Base-by-base conservation (phyloP, 73 alveolate genomes). In the Halteria grandinella region DNA sequence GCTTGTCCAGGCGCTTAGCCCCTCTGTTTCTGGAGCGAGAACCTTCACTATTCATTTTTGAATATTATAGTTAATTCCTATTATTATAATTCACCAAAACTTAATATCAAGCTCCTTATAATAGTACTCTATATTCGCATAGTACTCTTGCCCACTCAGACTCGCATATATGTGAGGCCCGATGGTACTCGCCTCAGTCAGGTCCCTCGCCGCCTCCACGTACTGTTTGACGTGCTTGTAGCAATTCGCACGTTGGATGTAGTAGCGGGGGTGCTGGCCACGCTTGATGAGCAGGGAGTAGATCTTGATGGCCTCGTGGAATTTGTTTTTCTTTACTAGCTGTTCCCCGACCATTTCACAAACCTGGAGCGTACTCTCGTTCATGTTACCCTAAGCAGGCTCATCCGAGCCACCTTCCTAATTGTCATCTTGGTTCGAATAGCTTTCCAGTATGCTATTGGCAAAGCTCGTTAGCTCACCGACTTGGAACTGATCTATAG, bases 11-110 rank as follows among this genome's bases (percentile, higher is more conserved):
- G n/a, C n/a, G n/a, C n/a, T n/a, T n/a, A n/a, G n/a, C n/a, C n/a
- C n/a, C n/a, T n/a, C n/a, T n/a, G n/a, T n/a, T n/a, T n/a, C n/a
- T n/a, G n/a, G n/a, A n/a, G n/a, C n/a, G n/a, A n/a, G n/a, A n/a
- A n/a, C n/a, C n/a, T n/a, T n/a, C n/a, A n/a, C n/a, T n/a, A n/a
- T n/a, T n/a, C n/a, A n/a, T n/a, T n/a, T n/a, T n/a, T n/a, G n/a
- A n/a, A n/a, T n/a, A n/a, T n/a, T n/a, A n/a, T n/a, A n/a, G n/a
- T n/a, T n/a, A n/a, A n/a, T n/a, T n/a, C n/a, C n/a, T n/a, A n/a
- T n/a, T n/a, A n/a, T n/a, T n/a, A n/a, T n/a, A n/a, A n/a, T 53
- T 53, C 77, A 60, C 77, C 77, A 60, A 39, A 8, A 60, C 77
- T 60, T 60, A 21, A 60, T 60, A 39, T 60, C 77, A 1, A 36